A percentile compares a stretch with the other conserved stretches of the same genome.
Evolutionary conservation across 2,329 filamentous ascomycete genomes (phyloP).

Genomic region (Xylaria sp.): DNA sequence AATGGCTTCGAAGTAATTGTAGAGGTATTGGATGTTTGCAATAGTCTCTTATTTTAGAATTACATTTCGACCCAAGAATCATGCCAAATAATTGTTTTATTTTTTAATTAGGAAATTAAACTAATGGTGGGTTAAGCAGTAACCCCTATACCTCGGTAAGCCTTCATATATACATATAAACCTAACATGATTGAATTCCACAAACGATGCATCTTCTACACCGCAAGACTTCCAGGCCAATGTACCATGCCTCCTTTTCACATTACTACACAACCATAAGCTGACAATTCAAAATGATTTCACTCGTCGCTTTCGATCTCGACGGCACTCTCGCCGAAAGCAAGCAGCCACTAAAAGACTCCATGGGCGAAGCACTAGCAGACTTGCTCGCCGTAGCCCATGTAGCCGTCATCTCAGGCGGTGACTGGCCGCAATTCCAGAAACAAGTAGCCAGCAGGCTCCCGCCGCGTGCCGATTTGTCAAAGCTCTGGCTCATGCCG

Average conservation of each 20-base stretch:
- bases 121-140: too few relatives aligned
- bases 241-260: background rate
- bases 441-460: constrained; percentile 54
- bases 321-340: constrained; percentile 52
- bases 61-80: too few relatives aligned
- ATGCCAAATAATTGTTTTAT: too few relatives aligned
- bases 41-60: too few relatives aligned
- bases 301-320: constrained; percentile 52
- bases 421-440: constrained; percentile 55
- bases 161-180: background rate
- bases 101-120: too few relatives aligned
- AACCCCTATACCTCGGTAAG: background rate
- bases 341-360: constrained; percentile 50
- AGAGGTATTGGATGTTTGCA: too few relatives aligned
- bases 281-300: constrained; percentile 43
- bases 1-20: too few relatives aligned
- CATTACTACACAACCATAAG: background rate
- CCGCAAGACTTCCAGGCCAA: background rate
- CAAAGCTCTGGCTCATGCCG: constrained; percentile 55
- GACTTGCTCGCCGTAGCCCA: constrained; percentile 52
- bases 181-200: background rate
- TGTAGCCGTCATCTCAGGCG: constrained; percentile 55
- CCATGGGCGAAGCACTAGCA: constrained; percentile 49
- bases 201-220: background rate
- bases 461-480: constrained; percentile 49